Base-by-base conservation (phyloP, 345 rosid genomes). In the Litchi chinensis region DNA sequence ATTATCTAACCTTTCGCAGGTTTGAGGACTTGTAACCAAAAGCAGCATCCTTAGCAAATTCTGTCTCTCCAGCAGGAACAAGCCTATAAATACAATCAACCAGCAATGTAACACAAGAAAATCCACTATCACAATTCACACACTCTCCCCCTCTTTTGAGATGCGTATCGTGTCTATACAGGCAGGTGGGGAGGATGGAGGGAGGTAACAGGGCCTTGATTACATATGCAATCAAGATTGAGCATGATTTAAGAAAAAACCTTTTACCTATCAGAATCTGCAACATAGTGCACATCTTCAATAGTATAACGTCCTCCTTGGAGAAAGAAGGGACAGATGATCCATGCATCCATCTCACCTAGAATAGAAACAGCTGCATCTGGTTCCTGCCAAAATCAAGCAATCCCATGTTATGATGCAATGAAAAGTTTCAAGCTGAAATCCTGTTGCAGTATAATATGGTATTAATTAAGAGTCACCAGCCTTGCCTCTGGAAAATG, bases 261-360 rank as follows among this genome's bases (percentile, higher is more conserved):
- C 64, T 19, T 56, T 43, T 91, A 95, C 99, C 86, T 4, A 79
- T 95, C 97, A 73, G 90, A 88, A 81, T 95, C 98, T 44, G 96
- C 95, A 84, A 95, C 99, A 85, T 93, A 95, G 79, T 95, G 99
- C 77, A 92, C 80, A 77, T 95, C 97, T 77, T 88, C 83, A 62
- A 93, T 89, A 65, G 99, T 95, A 82, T 91, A 93, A 63, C 99
- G 98, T 76, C 98, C 99, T 83, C 97, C 99, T 88, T 95, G 99
- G 84, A 93, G 96, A 70, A 95, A 95, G 84, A 95, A 95, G 10
- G 99, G 99, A 85, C 98, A 95, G 79, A 95, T 86, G 74, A 95
- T 95, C 97, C 97, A 95, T 10, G 96, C 89, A 66, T 95, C 99
- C 92, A 95, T 87, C 85, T 95, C 90, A 71, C 97, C 99, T 67